A percentile compares a stretch with the other conserved stretches of the same genome.
These are phyloP conservation scores for Colletotrichum paranaense DNA, from an alignment of 2,329 filamentous ascomycete species.

Conservation along the genomic window DNA sequence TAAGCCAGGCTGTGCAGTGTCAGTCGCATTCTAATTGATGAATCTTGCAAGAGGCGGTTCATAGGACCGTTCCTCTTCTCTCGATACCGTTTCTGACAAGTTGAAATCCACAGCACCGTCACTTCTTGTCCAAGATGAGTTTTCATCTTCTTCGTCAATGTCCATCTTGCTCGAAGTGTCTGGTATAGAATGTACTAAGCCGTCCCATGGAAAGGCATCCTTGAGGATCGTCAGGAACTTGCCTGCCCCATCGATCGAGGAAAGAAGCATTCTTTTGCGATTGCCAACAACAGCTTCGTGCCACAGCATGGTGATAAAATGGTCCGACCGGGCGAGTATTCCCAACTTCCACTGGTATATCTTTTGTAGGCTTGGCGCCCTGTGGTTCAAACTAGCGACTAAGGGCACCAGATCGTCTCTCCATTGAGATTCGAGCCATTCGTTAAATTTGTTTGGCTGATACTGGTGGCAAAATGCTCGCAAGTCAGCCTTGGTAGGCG, in stretches of 20 bases:
- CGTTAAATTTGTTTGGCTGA: background rate
- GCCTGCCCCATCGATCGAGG: background rate
- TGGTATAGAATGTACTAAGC: background rate
- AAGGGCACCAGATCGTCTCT: background rate
- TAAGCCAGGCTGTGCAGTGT: accelerated
- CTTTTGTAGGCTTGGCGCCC: background rate
- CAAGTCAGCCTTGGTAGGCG: background rate
- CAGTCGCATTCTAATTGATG: background rate
- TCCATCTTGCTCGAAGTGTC: background rate
- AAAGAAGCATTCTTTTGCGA: background rate
- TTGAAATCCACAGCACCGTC: background rate
- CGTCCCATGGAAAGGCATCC: background rate
- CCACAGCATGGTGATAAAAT: background rate
- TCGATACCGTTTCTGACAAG: background rate
- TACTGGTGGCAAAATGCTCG: background rate
- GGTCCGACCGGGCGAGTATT: background rate
- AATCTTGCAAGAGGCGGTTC: background rate
- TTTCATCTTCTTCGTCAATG: background rate
- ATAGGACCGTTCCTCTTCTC: background rate
- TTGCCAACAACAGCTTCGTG: background rate
- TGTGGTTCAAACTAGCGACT: background rate
- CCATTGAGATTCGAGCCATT: background rate
- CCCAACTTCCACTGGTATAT: background rate
- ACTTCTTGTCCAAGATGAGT: background rate
- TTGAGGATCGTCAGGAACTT: background rate